Evolutionary conservation across 2,329 filamentous ascomycete genomes (phyloP), one percentile per base, ranked within the genome.

Genomic region (Trichoderma koningii): DNA sequence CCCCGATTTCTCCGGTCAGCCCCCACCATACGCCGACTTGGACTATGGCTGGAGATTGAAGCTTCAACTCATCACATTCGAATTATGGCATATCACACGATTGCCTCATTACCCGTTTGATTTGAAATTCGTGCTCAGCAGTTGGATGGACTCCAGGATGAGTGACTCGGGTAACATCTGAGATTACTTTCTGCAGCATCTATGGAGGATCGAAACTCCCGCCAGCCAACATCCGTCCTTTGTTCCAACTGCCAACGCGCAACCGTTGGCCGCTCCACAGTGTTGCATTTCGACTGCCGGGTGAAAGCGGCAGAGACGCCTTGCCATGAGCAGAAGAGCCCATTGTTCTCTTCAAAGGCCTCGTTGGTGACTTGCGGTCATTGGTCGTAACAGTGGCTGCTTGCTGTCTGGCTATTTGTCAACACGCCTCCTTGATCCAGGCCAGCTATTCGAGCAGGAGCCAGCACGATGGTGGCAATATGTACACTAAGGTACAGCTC

Each of bases 1-100:
- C 61, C 34, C 61, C 61, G 61, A 48, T 56, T 64, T 64, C 61
- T 44, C 61, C 61, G 61, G 38, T 2, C 1, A 41, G 30, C 44
- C 38, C 26, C 60, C 61, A 63, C 51, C 42, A 41, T 48, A 56
- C 34, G 21, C 61, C 61, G 61, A 42, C 28, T 23, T 50, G 12
- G 1, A n/a, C 7, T 7, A 2, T 38, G 28, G 28, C 28, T 30
- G 34, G 34, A 38, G 12, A 14, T 38, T 38, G 2, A 34, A 12
- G 6, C 30, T 38, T 28, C 26, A 51, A 21, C 30, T 4, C 17
- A 52, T 52, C 17, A 15, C 50, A 19, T 6, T 34, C 30, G 30
- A 38, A 5, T 5, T 14, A 14, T 14, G 5, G 34, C 3, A 0
- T 5, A 38, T 38, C 34, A 38, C 34, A 38, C 34, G 12, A 14